Conservation (phyloP, 805 yeast species). For the Yarrowia phangngaensis region DNA sequence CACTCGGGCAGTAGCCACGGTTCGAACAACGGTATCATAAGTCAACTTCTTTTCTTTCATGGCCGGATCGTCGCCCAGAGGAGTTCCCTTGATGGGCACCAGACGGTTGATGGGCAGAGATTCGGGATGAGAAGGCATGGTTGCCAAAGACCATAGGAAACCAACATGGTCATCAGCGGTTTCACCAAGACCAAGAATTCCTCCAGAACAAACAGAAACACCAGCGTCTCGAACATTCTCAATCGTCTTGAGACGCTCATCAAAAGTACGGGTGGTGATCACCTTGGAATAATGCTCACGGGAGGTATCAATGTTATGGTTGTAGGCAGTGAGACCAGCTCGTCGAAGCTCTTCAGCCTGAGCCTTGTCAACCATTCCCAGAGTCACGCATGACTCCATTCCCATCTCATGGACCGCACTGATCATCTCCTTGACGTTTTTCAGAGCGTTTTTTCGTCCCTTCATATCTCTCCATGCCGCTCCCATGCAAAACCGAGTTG, state of each 20-base stretch:
- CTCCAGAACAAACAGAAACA: slow-evolving; percentile 70
- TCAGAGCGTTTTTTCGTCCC: slow-evolving; percentile 66
- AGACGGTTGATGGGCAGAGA: slow-evolving; percentile 75
- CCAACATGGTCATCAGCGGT: slow-evolving; percentile 66
- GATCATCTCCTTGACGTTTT: slow-evolving; percentile 62
- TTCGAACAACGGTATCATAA: slow-evolving; percentile 61
- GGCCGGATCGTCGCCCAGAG: slow-evolving; percentile 53
- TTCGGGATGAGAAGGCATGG: slow-evolving; percentile 71
- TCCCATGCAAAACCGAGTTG: slow-evolving; percentile 79
- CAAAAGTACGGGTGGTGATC: slow-evolving; percentile 64
- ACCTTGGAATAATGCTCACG: slow-evolving; percentile 72
- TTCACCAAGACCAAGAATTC: slow-evolving; percentile 76
- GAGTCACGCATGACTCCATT: slow-evolving; percentile 74
- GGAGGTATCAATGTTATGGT: slow-evolving; percentile 77
- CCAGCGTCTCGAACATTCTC: slow-evolving; percentile 61
- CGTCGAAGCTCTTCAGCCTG: slow-evolving; percentile 58
- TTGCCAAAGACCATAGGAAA: slow-evolving; percentile 61
- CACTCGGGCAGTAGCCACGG: slow-evolving; percentile 71
- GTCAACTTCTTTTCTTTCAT: slow-evolving; percentile 38
- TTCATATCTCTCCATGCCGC: slow-evolving; percentile 87
- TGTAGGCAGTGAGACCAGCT: slow-evolving; percentile 78
- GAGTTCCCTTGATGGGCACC: slow-evolving; percentile 77
- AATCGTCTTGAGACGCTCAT: slow-evolving; percentile 66
- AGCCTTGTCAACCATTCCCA: slow-evolving; percentile 69
- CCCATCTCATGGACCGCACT: slow-evolving; percentile 58